Conservation (phyloP, 192 early-diverging fungal species). For the Jimgerdemannia flammicorona region DNA sequence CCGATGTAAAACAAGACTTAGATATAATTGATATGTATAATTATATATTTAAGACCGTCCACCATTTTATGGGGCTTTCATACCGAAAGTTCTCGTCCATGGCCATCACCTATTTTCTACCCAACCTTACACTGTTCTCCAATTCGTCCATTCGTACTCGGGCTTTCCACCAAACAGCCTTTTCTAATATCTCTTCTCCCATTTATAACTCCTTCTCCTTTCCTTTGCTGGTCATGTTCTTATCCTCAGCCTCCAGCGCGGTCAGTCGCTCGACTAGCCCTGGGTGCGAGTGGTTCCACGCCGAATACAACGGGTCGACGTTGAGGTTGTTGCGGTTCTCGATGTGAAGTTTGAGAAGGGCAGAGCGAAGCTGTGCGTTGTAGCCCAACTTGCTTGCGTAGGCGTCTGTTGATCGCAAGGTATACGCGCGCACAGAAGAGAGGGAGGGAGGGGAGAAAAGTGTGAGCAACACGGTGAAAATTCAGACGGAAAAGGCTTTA, state of each 20-base stretch:
- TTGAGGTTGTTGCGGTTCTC: constrained; percentile 89
- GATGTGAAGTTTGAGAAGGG: constrained; percentile 84
- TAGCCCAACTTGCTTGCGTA: constrained; percentile 86
- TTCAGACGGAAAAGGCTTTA: neutral
- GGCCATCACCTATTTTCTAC: too few species aligned
- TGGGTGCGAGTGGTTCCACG: constrained; percentile 92
- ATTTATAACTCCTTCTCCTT: neutral
- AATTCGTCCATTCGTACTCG: too few species aligned
- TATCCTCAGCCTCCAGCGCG: constrained; percentile 37
- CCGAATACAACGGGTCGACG: constrained; percentile 81
- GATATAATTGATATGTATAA: too few species aligned
- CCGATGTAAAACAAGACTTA: too few species aligned
- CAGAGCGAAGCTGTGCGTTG: constrained; percentile 63
- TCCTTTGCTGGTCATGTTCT: neutral
- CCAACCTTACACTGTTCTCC: too few species aligned
- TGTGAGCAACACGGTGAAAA: neutral
- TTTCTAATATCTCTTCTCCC: neutral
- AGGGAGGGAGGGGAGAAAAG: too few species aligned
- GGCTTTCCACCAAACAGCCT: neutral
- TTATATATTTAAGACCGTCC: too few species aligned
- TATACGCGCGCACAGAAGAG: too few species aligned
- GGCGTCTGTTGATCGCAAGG: constrained; percentile 44
- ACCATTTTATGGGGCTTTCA: too few species aligned
- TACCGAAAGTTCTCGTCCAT: too few species aligned
- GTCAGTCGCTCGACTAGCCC: constrained; percentile 84